Evolutionary conservation across 352 stramenopile genomes (phyloP).

Genomic region (Peronospora destructor): DNA sequence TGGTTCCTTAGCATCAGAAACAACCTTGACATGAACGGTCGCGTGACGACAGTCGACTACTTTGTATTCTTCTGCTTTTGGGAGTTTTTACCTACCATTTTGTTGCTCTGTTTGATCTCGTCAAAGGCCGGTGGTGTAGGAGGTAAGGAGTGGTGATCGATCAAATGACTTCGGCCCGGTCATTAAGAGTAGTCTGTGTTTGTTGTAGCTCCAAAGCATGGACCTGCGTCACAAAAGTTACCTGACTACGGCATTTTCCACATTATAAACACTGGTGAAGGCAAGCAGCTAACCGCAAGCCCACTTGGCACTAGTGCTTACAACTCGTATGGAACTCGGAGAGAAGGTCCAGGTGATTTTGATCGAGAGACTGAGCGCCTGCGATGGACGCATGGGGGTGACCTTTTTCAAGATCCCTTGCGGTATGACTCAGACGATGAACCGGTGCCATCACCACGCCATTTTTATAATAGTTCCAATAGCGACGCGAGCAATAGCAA

Average conservation of each 20-base stretch:
- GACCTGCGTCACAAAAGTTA: conserved; percentile 48
- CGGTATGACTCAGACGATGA: conserved; percentile 83
- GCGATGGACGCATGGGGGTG: conserved; percentile 72
- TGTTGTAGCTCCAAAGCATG: conserved; percentile 58
- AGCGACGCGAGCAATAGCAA: conserved; percentile 50
- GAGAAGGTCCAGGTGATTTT: conserved; percentile 11
- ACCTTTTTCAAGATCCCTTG: conserved; percentile 76
- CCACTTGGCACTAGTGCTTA: conserved; percentile 52
- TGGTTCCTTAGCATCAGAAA: conserved; percentile 85
- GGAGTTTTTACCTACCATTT: conserved; percentile 77
- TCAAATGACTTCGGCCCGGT: not conserved
- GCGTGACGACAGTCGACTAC: conserved; percentile 68
- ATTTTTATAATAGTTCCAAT: conserved; percentile 60
- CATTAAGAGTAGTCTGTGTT: conserved; percentile 3
- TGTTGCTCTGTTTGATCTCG: conserved; percentile 75
- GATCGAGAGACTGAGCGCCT: conserved; percentile 35
- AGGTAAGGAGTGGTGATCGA: conserved; percentile 28
- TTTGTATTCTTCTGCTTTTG: conserved; percentile 86
- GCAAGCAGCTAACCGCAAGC: conserved; percentile 58
- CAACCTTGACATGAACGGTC: conserved; percentile 78
- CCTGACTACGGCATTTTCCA: conserved; percentile 84
- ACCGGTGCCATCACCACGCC: conserved; percentile 44
- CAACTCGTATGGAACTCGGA: conserved; percentile 38
- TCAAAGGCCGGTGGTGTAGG: conserved; percentile 75
- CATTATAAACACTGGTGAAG: conserved; percentile 66